Percentiles rank a stretch among this genome's conserved stretches.
Evolutionary conservation across 2,329 filamentous ascomycete genomes (phyloP).

Genomic region (Sporothrix globosa): DNA sequence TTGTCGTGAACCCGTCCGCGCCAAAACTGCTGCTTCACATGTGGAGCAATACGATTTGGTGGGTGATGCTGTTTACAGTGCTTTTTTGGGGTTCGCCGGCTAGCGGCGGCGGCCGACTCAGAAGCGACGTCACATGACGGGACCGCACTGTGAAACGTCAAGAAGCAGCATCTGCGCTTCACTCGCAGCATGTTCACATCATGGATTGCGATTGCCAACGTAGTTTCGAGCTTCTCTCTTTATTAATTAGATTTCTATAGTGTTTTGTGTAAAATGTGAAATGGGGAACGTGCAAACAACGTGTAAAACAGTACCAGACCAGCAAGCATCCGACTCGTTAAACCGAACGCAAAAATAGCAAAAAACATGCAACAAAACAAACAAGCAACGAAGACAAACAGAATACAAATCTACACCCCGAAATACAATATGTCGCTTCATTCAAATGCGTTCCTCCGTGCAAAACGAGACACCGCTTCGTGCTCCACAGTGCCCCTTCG

Average conservation of each 20-base stretch:
- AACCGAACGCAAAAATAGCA: constrained; percentile 1
- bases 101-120: constrained; percentile 11
- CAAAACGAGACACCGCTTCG: neutral
- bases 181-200: neutral
- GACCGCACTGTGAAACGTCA: neutral
- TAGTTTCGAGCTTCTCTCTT: constrained; percentile 21
- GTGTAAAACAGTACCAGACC: constrained; percentile 6
- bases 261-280: neutral
- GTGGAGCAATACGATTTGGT: neutral
- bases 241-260: constrained; percentile 23
- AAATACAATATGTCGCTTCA: neutral
- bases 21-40: neutral
- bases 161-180: neutral
- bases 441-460: neutral
- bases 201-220: neutral
- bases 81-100: neutral
- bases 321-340: constrained; percentile 15
- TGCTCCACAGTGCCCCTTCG: neutral
- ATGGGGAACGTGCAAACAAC: neutral
- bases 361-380: neutral
- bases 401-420: neutral
- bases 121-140: constrained; percentile 7
- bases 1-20: constrained; percentile 19
- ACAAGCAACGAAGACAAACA: neutral
- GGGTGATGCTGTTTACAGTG: too few relatives aligned